Evolutionary conservation across 805 yeast species (phyloP), one percentile per base, ranked within the genome.

Genomic region (Candida khao-thaluensis): DNA sequence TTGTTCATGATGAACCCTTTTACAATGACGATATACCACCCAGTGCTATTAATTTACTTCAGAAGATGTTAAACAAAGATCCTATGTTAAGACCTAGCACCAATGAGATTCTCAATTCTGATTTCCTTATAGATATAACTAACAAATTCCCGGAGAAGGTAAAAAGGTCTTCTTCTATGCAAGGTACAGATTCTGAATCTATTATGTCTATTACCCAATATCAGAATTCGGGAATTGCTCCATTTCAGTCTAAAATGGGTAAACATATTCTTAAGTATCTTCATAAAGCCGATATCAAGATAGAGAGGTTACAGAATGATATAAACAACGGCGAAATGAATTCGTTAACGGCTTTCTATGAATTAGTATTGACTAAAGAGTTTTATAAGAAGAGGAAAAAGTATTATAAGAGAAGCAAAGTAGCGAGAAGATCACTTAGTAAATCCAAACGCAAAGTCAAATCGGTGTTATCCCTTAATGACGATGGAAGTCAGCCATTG

Each of bases 301-400:
- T 74, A 2, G 82, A 79, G 10, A 59, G 71, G 1, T 62, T 89
- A 22, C 78, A 77, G 48, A 65, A 73, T 7, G 75, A 84, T 20
- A 79, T 88, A 3, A 51, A 62, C 20, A 69, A 73, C 41, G 72
- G 74, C 33, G 78, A 81, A 41, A 77, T 86, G 60, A 93, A 85
- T 58, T 68, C 87, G 0, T 62, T 85, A 11, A 77, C 85, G 10
- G 95, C 91, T 0, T 70, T 82, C 41, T 88, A 90, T 82, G 81
- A 81, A 32, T 64, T 87, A 14, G 59, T 80, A 12, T 59, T 82
- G 20, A 87, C 84, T 16, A 63, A 66, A 34, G 81, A 77, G 47
- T 63, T 59, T 35, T 43, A 52, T 9, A 58, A 58, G 35, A 67
- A 67, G 50, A 63, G 59, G 43, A 47, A 48, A 36, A 56, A 54